Evolutionary conservation across 306 rosid genomes (phyloP), one percentile per base, ranked within the genome.

Genomic region (Dryas alaskensis): DNA sequence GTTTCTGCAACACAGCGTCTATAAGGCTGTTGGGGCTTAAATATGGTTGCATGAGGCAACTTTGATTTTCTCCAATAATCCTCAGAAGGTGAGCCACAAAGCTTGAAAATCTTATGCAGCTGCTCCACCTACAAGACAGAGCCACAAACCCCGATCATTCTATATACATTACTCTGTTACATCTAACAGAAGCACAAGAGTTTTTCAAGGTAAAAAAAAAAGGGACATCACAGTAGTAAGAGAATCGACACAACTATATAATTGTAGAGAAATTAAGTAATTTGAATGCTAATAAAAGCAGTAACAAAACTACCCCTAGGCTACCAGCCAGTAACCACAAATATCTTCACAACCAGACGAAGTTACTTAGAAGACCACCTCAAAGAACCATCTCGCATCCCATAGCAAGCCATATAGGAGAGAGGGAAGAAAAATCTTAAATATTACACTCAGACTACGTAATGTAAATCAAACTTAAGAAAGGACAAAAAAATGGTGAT

Each of bases 21-120:
- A 78, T 92, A 92, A 16, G 98, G 98, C 67, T 92, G 98, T 73
- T 89, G 98, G 60, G 98, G 98, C 82, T 92, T 92, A 78, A 92
- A 92, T 80, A 92, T 92, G 22, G 97, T 92, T 52, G 97, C 97
- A 85, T 92, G 97, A 69, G 97, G 97, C 87, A 92, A 82, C 82
- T 90, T 92, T 61, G 97, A 92, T 77, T 89, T 92, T 85, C 90
- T 92, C 97, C 97, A 92, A 73, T 92, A 92, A 69, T 92, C 96
- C 82, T 92, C 97, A 3, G 93, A 86, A 52, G 97, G 97, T 57
- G 97, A 92, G 74, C 97, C 97, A 58, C 97, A 92, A 70, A 92
- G 97, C 81, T 92, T 92, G 80, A 92, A 92, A 80, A 92, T 92
- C 82, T 89, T 92, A 84, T 92, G 98, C 48, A 92, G 76, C 80